A percentile compares a stretch with the other conserved stretches of the same genome.
Evolutionary conservation across 345 rosid genomes (phyloP).

Genomic region (Dipteronia sinensis): DNA sequence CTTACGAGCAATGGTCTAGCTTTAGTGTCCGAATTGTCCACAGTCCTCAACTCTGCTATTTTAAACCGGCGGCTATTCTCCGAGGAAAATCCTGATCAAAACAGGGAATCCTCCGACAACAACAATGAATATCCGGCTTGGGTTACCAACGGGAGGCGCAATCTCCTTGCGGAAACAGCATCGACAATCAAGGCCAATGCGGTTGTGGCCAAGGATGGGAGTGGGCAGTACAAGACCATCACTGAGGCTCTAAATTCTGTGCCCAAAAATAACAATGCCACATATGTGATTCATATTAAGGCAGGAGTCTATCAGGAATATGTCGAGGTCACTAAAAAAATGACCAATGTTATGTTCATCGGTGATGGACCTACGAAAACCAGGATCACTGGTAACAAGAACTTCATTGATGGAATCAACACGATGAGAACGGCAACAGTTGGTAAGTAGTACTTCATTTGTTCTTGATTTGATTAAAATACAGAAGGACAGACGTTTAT

Average conservation of each 20-base stretch:
- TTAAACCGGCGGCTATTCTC: constrained; percentile 32
- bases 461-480: neutral
- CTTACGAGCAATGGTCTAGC: constrained; percentile 75
- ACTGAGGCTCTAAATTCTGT: constrained; percentile 47
- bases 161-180: constrained; percentile 33
- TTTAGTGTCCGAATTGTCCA: constrained; percentile 48
- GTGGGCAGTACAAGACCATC: constrained; percentile 63
- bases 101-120: neutral
- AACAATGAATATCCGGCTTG: constrained; percentile 43
- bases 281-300: constrained; percentile 65
- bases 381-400: constrained; percentile 53
- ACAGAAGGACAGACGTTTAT: no score
- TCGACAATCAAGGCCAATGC: constrained; percentile 43
- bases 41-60: constrained; percentile 30
- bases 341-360: constrained; percentile 50
- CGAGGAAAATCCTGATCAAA: neutral
- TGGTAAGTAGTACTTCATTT: constrained; percentile 27
- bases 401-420: constrained; percentile 42
- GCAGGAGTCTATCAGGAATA: constrained; percentile 67
- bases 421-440: constrained; percentile 62
- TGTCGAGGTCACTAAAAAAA: constrained; percentile 34
- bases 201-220: constrained; percentile 71
- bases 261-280: constrained; percentile 32
- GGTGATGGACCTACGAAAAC: constrained; percentile 84
- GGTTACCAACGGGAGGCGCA: constrained; percentile 40